Evolutionary conservation across 148 eudicot species (phyloP).

Genomic region (Camellia granthamiana): DNA sequence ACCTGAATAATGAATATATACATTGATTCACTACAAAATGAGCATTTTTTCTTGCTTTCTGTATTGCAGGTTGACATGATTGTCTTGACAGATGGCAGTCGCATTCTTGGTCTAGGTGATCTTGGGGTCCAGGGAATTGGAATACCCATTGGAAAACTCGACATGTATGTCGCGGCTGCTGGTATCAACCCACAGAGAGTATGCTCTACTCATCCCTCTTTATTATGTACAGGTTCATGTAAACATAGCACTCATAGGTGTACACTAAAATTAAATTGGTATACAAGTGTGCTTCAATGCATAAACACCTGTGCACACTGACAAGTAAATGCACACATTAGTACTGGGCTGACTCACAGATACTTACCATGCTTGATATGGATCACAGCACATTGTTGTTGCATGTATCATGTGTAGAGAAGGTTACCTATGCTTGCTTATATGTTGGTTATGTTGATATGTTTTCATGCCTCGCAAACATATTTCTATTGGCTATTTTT

Average conservation of each 20-base stretch:
- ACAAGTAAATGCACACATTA: background rate
- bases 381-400: background rate
- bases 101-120: constrained; percentile 96
- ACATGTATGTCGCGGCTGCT: constrained; percentile 99
- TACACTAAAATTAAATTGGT: too few species aligned
- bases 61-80: constrained; percentile 93
- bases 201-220: constrained; percentile 26
- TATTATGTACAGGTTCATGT: background rate
- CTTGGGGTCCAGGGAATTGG: constrained; percentile 99
- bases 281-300: background rate
- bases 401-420: background rate
- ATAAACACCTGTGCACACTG: background rate
- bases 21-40: too few species aligned
- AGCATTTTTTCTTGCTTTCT: background rate
- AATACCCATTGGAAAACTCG: constrained; percentile 96
- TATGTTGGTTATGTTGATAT: constrained; percentile 4
- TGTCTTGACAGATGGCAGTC: constrained; percentile 98
- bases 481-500: background rate
- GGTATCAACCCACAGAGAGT: constrained; percentile 94
- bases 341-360: background rate
- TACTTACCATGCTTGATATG: background rate
- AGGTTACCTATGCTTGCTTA: background rate
- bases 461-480: background rate
- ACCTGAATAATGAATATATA: background rate
- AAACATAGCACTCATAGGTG: background rate